Base-by-base conservation (phyloP, 768 basidiomycete species). In the Boletus rubroflammeus region DNA sequence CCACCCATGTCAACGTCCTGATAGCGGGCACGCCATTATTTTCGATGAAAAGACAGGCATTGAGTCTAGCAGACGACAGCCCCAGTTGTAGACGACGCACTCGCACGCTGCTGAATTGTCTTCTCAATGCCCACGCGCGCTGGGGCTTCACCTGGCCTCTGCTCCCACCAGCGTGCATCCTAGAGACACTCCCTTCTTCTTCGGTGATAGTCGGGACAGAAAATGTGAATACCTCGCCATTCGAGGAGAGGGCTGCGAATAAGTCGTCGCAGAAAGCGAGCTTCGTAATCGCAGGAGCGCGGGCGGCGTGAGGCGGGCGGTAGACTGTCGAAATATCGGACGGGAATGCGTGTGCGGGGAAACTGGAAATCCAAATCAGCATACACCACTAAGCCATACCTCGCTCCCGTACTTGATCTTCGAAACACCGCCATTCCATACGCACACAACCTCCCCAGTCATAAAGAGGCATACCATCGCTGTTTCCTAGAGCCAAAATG, bases 151-250 rank as follows among this genome's bases (percentile, higher is more conserved):
- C 63, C 23, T 63, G 72, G 17, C 71, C 73, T 57, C 70, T 74
- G 43, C 69, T 68, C 56, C 45, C 62, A 25, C 62, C 31, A 3
- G 35, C 47, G 19, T 53, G 62, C 23, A 42, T 47, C 4, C 51
- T 49, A 15, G 56, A 4, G 14, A 41, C 43, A 6, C 55, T 28
- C 9, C 54, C 65, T 32, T 65, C 65, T 19, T 64, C 60, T 23
- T 75, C 73, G 17, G 68, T 51, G 36, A 76, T 67, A 10, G 67
- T 59, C 0, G 76, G 75, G 1, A 81, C 69, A 3, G 78, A 73
- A 64, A 95, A 97, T 0, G 86, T 89, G 67, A 92, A 98, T 3
- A 98, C 81, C 67, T 98, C 96, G n/a, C 96, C 96, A 47, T 85
- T 85, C 1, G 80, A 81, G 0, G 90, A 88, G 4, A 98, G 73